These are phyloP conservation scores for Talaromyces nanjingensis DNA, from an alignment of 495 filamentous ascomycete species.

Conservation along the genomic window DNA sequence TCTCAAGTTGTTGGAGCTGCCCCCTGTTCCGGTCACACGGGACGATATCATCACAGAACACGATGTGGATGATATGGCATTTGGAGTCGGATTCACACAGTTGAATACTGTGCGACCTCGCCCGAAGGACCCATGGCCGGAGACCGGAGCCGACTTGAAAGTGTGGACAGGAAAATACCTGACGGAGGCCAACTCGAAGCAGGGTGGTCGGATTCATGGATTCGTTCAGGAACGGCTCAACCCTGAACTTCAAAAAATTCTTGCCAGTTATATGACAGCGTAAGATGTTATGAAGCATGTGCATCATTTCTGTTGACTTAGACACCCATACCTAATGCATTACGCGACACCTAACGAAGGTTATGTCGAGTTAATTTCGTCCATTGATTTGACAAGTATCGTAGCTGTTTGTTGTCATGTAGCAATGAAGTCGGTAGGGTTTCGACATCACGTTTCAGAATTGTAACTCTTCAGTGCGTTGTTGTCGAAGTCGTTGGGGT, in stretches of 20 bases:
- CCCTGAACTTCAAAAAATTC: conserved; percentile 45
- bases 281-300: conserved; percentile 2
- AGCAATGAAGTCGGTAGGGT: background rate
- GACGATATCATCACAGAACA: conserved; percentile 76
- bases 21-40: conserved; percentile 61
- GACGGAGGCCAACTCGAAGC: conserved; percentile 51
- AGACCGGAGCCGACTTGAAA: conserved; percentile 67
- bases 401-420: background rate
- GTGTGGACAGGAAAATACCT: conserved; percentile 71
- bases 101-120: conserved; percentile 76
- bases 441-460: background rate
- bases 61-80: conserved; percentile 89
- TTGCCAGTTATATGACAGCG: conserved; percentile 49
- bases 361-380: background rate
- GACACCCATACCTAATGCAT: background rate
- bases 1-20: conserved; percentile 80
- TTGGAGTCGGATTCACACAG: conserved; percentile 87
- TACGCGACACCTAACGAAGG: background rate
- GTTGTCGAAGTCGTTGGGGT: conserved; percentile 1
- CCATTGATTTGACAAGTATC: background rate
- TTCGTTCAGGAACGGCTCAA: conserved; percentile 54
- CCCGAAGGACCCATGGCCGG: conserved; percentile 68
- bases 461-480: background rate
- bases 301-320: background rate
- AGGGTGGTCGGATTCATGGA: conserved; percentile 45